Percentiles rank a stretch among this genome's conserved stretches.
These are phyloP conservation scores for Hypoxylon rubiginosum DNA, from an alignment of 2,329 filamentous ascomycete species.

Conservation along the genomic window DNA sequence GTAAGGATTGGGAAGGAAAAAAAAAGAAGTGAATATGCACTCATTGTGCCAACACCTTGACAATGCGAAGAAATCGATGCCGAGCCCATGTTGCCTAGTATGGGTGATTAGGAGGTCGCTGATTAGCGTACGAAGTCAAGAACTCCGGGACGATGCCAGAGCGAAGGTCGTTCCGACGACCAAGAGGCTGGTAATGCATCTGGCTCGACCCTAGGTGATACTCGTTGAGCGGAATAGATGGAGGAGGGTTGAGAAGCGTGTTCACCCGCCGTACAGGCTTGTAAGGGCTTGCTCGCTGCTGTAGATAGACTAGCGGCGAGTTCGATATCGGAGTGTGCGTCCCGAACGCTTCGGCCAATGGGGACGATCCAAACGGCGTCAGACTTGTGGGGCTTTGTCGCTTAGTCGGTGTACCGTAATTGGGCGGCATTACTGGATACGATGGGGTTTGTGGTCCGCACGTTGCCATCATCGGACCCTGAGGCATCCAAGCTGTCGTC, in stretches of 20 bases:
- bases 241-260: constrained; percentile 89
- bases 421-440: constrained; percentile 46
- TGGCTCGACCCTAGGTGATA: constrained; percentile 77
- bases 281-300: constrained; percentile 92
- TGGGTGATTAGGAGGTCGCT: constrained; percentile 40
- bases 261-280: constrained; percentile 90
- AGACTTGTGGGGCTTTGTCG: constrained; percentile 65
- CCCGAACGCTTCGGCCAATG: constrained; percentile 72
- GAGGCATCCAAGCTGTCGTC: constrained; percentile 55
- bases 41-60: constrained; percentile 10
- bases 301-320: constrained; percentile 89
- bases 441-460: constrained; percentile 53
- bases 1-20: neutral
- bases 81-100: constrained; percentile 29
- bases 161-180: constrained; percentile 75
- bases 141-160: constrained; percentile 80
- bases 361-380: constrained; percentile 75
- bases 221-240: constrained; percentile 81
- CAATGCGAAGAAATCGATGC: constrained; percentile 2
- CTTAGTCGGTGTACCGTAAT: constrained; percentile 66
- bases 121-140: constrained; percentile 39
- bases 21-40: constrained; percentile 22
- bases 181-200: constrained; percentile 87
- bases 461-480: constrained; percentile 51
- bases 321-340: constrained; percentile 77